Evolutionary conservation across 371 early-diverging fungal species (phyloP).

Genomic region (Lichtheimia hyalospora): DNA sequence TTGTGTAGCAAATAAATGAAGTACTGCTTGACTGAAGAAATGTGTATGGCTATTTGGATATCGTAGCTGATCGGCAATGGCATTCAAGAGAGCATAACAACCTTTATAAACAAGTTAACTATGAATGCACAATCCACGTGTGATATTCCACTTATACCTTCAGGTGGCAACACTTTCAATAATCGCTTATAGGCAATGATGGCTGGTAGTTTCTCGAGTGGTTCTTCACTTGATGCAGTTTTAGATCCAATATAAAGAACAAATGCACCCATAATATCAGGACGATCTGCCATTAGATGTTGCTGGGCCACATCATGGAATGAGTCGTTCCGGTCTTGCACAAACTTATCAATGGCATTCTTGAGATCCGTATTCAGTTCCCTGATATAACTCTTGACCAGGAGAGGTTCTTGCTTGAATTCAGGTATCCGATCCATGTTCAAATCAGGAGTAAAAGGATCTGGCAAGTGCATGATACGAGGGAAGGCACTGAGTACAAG

Average conservation of each 20-base stretch:
- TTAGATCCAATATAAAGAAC: slow-evolving; percentile 33
- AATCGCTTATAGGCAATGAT: slow-evolving; percentile 31
- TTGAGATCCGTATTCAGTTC: slow-evolving; percentile 8
- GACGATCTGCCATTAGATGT: slow-evolving; percentile 8
- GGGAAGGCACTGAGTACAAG: slow-evolving; percentile 94
- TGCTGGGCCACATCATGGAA: slow-evolving; percentile 10
- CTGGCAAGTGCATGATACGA: slow-evolving; percentile 89
- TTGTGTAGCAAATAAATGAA: slow-evolving; percentile 74
- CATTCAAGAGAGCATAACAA: slow-evolving; percentile 81
- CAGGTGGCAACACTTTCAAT: slow-evolving; percentile 12
- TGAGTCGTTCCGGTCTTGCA: neutral
- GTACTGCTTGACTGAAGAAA: slow-evolving; percentile 79
- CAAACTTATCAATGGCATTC: slow-evolving; percentile 11
- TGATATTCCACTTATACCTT: slow-evolving; percentile 4
- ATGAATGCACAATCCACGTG: neutral
- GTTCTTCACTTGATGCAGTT: slow-evolving; percentile 16
- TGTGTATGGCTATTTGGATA: slow-evolving; percentile 96
- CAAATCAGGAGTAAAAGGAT: slow-evolving; percentile 94
- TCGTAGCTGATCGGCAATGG: slow-evolving; percentile 94
- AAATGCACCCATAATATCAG: slow-evolving; percentile 19
- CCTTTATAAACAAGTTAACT: slow-evolving; percentile 35
- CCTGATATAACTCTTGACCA: slow-evolving; percentile 20
- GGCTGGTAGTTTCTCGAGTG: slow-evolving; percentile 27
- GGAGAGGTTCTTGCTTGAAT: slow-evolving; percentile 44
- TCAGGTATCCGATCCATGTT: slow-evolving; percentile 83